These are phyloP conservation scores for Boletus patriciae DNA, from an alignment of 768 basidiomycete genomes.

Conservation along the genomic window DNA sequence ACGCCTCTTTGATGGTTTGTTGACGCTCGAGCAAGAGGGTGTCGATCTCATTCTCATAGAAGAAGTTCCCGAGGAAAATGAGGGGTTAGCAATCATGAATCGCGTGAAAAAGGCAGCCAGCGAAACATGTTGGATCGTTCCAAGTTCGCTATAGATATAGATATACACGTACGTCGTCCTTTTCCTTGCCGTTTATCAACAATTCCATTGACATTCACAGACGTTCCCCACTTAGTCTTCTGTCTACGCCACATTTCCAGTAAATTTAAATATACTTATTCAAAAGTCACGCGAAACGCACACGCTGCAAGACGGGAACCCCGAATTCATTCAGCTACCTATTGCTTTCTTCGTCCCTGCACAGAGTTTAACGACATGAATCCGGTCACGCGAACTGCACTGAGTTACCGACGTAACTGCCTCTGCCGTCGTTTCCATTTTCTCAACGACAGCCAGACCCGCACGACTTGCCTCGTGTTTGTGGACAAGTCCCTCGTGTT, in stretches of 20 bases:
- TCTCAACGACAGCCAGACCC: neutral
- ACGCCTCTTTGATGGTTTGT: slow-evolving; percentile 80
- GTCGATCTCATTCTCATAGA: slow-evolving; percentile 86
- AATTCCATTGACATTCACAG: neutral
- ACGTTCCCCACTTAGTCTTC: neutral
- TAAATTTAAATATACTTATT: neutral
- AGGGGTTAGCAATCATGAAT: slow-evolving; percentile 95
- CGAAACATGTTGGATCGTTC: slow-evolving; percentile 39
- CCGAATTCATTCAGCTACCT: neutral
- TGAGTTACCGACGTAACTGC: neutral
- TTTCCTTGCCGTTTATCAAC: neutral
- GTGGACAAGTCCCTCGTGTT: slow-evolving; percentile 14
- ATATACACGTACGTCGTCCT: slow-evolving; percentile 16
- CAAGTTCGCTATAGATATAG: slow-evolving; percentile 20
- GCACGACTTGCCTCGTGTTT: slow-evolving; percentile 10
- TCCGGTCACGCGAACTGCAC: neutral
- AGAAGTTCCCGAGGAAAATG: slow-evolving; percentile 72
- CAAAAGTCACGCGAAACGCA: neutral
- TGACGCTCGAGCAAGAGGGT: slow-evolving; percentile 72
- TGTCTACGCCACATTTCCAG: neutral
- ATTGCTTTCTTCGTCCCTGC: neutral
- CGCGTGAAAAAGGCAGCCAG: slow-evolving; percentile 87
- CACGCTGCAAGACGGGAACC: neutral
- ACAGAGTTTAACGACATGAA: neutral
- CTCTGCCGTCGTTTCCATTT: neutral